Base-by-base conservation (phyloP, 2,329 filamentous ascomycete species). In the Leptodontidium sp. region DNA sequence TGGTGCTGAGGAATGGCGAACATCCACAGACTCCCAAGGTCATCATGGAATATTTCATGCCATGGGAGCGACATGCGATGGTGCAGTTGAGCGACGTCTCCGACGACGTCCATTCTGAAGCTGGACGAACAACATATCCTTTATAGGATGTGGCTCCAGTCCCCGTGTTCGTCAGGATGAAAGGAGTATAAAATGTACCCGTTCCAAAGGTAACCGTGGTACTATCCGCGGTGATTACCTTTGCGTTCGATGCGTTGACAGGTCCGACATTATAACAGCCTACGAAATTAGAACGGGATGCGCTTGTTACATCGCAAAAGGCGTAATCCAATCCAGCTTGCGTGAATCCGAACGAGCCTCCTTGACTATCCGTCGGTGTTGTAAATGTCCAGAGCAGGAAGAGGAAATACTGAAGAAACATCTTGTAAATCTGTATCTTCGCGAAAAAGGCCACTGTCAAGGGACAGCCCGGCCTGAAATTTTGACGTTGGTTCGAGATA, bases 41-140 rank as follows among this genome's bases (percentile, higher is more conserved):
- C 29, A 64, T 52, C 38, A 55, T 45, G 35, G 62, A 32, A 65
- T 65, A 65, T 32, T 65, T 65, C 32, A 65, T 43, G 21, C 62
- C 62, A 47, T 65, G 62, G 12, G 17, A 26, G 14, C 62, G 29
- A 32, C 62, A 65, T 1, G 50, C 62, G n/a, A 65, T 35, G 6
- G 49, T 43, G 38, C 62, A 65, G 17, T 65, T 65, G 4, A 45
- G 14, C 11, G 49, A n/a, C 4, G n/a, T 45, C 17, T 43, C 62
- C 5, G 50, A 57, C 5, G 29, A 40, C 7, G 50, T 45, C 62
- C 62, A 65, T 35, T 40, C n/a, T 17, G 62, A 50, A 32, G 32
- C 35, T 3, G 50, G 50, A 12, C 26, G 32, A 43, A 35, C 49
- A 35, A 64, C 9, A 15, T 52, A 52, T 4, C 61, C 61, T 38